Evolutionary conservation across 2,329 filamentous ascomycete genomes (phyloP), one percentile per base, ranked within the genome.

Genomic region (Fusarium multiceps): DNA sequence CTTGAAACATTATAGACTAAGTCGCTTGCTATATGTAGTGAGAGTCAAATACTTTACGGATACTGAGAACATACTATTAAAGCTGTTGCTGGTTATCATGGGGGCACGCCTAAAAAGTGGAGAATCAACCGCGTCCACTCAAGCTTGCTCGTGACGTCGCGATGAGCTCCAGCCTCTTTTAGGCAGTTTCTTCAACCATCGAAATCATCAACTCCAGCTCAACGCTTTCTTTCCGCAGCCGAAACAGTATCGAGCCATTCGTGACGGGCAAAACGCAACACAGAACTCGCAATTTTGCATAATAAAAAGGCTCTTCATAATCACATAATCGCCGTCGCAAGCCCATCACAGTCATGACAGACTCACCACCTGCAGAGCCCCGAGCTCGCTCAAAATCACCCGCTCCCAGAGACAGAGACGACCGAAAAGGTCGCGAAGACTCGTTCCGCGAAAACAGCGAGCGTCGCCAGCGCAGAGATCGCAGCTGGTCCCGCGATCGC

Each of bases 361-460:
- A 69, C 42, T 69, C 68, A 69, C 60, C 68, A 55, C 60, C 56
- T 30, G 45, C 55, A 23, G 64, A 69, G 56, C 49, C 68, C 41
- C 53, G 54, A 47, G 53, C 55, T 68, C 68, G 59, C n/a, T 71
- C 64, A 53, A 66, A 54, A 41, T 72, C 68, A 18, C 68, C 68
- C 8, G 60, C 64, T 11, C 45, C 55, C 7, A 51, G 61, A 25
- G 63, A 61, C 10, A 66, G 27, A 50, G 55, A 58, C 14, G 60
- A 62, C 6, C 55, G 64, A 8, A 61, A 45, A 32, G 48, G 48
- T 25, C 61, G 55, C 12, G 53, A 58, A 11, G 60, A 62, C 27
- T 43, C 37, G 9, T 40, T 43, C 28, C 57, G 60, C 30, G 65
- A 66, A 23, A 62, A 62, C 4, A 51, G 12, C 3, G 66, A 65